Evolutionary conservation across 2,329 filamentous ascomycete genomes (phyloP).

Genomic region (Coleophoma eucalyptorum): DNA sequence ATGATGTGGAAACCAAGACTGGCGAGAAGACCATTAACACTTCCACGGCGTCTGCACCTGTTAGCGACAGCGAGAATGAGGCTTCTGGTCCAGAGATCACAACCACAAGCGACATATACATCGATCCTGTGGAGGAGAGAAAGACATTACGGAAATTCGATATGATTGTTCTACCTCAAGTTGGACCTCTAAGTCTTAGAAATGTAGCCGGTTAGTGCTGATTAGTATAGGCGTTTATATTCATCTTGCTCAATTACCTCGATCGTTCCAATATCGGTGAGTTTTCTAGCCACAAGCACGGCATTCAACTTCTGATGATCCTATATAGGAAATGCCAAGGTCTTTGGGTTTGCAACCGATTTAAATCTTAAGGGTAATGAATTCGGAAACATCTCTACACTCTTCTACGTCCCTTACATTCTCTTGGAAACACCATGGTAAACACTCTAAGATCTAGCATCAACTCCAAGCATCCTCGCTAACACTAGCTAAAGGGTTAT

Average conservation of each 20-base stretch:
- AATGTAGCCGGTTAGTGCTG: no score
- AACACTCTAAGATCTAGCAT: no score
- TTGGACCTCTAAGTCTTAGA: no score
- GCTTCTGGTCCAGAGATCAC: background rate
- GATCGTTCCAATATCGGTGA: constrained; percentile 1
- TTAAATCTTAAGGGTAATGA: constrained; percentile 16
- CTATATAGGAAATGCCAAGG: constrained; percentile 18
- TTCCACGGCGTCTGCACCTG: background rate
- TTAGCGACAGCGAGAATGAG: background rate
- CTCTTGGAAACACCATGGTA: constrained; percentile 18
- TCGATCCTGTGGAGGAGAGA: background rate
- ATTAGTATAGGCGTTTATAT: background rate
- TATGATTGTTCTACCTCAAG: constrained; percentile 1
- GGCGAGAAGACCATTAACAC: background rate
- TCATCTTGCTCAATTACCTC: constrained; percentile 1
- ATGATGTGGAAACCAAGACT: background rate
- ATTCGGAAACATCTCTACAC: constrained; percentile 19
- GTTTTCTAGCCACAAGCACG: background rate
- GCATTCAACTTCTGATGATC: background rate
- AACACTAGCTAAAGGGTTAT: constrained; percentile 2
- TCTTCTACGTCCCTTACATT: constrained; percentile 14
- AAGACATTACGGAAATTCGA: background rate
- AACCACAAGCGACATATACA: background rate
- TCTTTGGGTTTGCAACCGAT: constrained; percentile 21
- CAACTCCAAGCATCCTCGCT: no score